Evolutionary conservation across 1,284 basidiomycete species (phyloP).

Genomic region (Lentinus polychrous): DNA sequence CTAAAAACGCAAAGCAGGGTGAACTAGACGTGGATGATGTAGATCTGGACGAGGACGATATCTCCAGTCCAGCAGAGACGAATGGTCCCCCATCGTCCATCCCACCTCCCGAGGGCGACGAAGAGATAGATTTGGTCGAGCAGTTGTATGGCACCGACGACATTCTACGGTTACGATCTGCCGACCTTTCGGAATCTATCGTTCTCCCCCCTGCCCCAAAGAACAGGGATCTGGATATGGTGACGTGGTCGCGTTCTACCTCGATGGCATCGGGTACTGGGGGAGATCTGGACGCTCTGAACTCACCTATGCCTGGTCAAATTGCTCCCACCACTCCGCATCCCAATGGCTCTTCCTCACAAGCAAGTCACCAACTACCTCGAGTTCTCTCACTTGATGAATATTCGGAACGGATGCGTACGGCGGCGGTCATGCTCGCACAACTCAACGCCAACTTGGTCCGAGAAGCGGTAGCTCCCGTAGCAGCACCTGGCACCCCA

Average conservation of each 20-base stretch:
- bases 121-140: conserved; percentile 91
- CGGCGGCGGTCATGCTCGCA: conserved; percentile 96
- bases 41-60: conserved; percentile 15
- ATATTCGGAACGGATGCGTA: conserved; percentile 97
- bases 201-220: conserved; percentile 77
- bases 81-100: not conserved
- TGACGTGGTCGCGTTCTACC: conserved; percentile 68
- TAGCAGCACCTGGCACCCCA: conserved; percentile 28
- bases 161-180: conserved; percentile 59
- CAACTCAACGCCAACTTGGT: conserved; percentile 86
- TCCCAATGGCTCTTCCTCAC: conserved; percentile 8
- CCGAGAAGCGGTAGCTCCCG: conserved; percentile 38
- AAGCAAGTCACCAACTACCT: conserved; percentile 7
- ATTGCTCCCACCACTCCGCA: conserved; percentile 3
- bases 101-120: conserved; percentile 30
- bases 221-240: conserved; percentile 84
- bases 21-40: conserved; percentile 13
- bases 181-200: conserved; percentile 76
- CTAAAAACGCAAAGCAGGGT: conserved; percentile 11
- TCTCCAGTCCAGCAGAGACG: not conserved
- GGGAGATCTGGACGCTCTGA: not conserved
- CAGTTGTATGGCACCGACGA: conserved; percentile 82
- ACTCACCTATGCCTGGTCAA: not conserved
- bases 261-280: conserved; percentile 23
- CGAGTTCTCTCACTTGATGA: conserved; percentile 73